Conservation (phyloP, 1,139 yeast species). For the Yamadazyma songkhlaensis region DNA sequence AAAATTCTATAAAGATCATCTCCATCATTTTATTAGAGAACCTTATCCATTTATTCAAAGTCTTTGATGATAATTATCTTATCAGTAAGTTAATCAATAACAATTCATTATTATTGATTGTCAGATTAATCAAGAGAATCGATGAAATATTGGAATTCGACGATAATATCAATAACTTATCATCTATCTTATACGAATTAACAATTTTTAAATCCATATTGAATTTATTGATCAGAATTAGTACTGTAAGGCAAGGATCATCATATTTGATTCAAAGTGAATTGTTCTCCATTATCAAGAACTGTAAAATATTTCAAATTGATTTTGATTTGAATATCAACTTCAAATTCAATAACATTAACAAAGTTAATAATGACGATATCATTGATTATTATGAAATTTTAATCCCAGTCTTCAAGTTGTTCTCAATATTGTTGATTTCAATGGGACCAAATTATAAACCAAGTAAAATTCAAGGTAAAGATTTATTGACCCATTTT, state of each 20-base stretch:
- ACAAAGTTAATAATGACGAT: constrained; percentile 28
- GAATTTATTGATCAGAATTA: constrained; percentile 67
- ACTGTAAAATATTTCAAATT: constrained; percentile 55
- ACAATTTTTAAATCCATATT: constrained; percentile 74
- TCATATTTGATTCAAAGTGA: constrained; percentile 73
- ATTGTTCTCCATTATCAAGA: constrained; percentile 57
- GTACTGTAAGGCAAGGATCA: constrained; percentile 77
- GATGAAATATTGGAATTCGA: constrained; percentile 56
- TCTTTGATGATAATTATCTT: constrained; percentile 49
- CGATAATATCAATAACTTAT: constrained; percentile 7
- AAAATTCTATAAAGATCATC: constrained; percentile 74
- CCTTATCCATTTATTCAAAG: constrained; percentile 50
- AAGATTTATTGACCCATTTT: constrained; percentile 51
- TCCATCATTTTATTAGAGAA: constrained; percentile 73
- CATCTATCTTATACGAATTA: constrained; percentile 59
- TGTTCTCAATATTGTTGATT: constrained; percentile 63
- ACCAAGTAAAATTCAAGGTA: constrained; percentile 56
- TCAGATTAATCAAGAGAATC: constrained; percentile 64
- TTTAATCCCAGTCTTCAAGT: constrained; percentile 74
- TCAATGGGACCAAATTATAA: constrained; percentile 80
- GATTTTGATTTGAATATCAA: constrained; percentile 83
- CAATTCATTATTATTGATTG: constrained; percentile 62
- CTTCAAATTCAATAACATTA: constrained; percentile 29
- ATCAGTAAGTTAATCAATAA: constrained; percentile 60
- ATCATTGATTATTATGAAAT: constrained; percentile 54